A percentile compares a stretch with the other conserved stretches of the same genome.
phyloP scores from a whole-genome alignment of 2,329 filamentous ascomycete species.

The Clarireedia paspali region DNA sequence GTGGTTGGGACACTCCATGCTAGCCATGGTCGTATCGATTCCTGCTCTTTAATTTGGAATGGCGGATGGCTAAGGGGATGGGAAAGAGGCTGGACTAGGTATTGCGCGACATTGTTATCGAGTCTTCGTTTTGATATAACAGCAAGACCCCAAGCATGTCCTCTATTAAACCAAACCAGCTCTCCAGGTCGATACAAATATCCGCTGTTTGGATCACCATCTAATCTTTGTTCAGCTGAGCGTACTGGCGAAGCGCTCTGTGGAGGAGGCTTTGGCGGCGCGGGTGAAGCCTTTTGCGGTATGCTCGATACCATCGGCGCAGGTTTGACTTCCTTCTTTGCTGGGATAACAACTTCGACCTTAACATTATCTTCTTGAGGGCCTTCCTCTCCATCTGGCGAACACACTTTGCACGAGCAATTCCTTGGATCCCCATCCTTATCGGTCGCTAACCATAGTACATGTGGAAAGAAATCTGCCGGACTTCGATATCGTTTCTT shows the following conservation, averaged over 20 bases:
- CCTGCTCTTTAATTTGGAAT: slow-evolving; percentile 35
- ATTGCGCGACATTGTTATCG: slow-evolving; percentile 30
- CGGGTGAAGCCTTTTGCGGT: background rate
- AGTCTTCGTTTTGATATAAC: slow-evolving; percentile 40
- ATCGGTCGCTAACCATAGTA: slow-evolving; percentile 49
- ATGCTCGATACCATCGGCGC: background rate
- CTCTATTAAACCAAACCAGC: slow-evolving; percentile 47
- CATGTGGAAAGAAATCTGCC: slow-evolving; percentile 51
- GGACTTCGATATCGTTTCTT: slow-evolving; percentile 51
- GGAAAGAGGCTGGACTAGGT: slow-evolving; percentile 41
- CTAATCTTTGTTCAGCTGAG: slow-evolving; percentile 39
- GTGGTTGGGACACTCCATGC: slow-evolving; percentile 49
- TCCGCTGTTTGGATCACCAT: slow-evolving; percentile 35
- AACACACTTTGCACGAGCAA: slow-evolving; percentile 50
- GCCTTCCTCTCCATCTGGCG: slow-evolving; percentile 37
- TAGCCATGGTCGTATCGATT: slow-evolving; percentile 46
- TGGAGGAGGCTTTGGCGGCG: slow-evolving; percentile 9
- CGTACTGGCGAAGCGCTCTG: slow-evolving; percentile 5
- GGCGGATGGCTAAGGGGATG: slow-evolving; percentile 34
- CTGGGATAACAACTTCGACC: slow-evolving; percentile 14
- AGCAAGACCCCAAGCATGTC: slow-evolving; percentile 45
- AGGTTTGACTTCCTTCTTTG: slow-evolving; percentile 13
- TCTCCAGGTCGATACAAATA: slow-evolving; percentile 48
- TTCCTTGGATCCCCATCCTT: slow-evolving; percentile 42
- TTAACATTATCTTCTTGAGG: slow-evolving; percentile 29